These are phyloP conservation scores for Coniferiporia weirii DNA, from an alignment of 1,284 basidiomycete species.

Conservation along the genomic window DNA sequence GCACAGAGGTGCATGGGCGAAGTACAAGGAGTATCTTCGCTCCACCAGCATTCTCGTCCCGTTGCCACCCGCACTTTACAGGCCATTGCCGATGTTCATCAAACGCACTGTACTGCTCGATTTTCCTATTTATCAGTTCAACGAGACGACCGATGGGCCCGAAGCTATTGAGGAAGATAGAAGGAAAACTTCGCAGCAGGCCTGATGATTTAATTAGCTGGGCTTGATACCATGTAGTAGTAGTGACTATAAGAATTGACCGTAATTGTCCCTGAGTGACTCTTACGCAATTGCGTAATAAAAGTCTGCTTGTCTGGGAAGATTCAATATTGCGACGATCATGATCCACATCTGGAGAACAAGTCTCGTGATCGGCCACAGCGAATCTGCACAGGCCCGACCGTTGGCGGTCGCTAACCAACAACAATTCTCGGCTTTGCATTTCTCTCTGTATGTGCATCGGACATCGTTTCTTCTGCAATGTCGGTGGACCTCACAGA, in stretches of 20 bases:
- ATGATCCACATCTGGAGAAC: not conserved
- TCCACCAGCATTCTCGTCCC: conserved; percentile 65
- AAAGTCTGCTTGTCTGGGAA: no score
- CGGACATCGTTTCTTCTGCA: not conserved
- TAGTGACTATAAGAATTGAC: no score
- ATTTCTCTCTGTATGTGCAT: conserved; percentile 2
- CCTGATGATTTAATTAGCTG: not conserved
- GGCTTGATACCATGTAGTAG: not conserved
- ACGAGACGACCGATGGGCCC: conserved; percentile 47
- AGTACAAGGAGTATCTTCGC: conserved; percentile 53
- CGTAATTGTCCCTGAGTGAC: no score
- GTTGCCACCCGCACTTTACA: conserved; percentile 56
- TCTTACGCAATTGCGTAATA: no score
- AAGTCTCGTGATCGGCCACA: not conserved
- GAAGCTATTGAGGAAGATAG: conserved; percentile 39
- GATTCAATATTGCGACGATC: no score
- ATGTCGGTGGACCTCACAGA: conserved; percentile 20
- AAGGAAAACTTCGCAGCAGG: conserved; percentile 11
- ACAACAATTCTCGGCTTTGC: conserved; percentile 3
- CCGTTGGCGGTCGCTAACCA: not conserved
- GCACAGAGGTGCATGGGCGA: conserved; percentile 41
- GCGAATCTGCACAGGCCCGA: no score
- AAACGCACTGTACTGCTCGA: conserved; percentile 62
- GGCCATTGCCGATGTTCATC: conserved; percentile 45
- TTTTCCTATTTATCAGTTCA: conserved; percentile 57